These are phyloP conservation scores for Cryoendolithus antarcticus DNA, from an alignment of 2,329 filamentous ascomycete species.

Conservation along the genomic window DNA sequence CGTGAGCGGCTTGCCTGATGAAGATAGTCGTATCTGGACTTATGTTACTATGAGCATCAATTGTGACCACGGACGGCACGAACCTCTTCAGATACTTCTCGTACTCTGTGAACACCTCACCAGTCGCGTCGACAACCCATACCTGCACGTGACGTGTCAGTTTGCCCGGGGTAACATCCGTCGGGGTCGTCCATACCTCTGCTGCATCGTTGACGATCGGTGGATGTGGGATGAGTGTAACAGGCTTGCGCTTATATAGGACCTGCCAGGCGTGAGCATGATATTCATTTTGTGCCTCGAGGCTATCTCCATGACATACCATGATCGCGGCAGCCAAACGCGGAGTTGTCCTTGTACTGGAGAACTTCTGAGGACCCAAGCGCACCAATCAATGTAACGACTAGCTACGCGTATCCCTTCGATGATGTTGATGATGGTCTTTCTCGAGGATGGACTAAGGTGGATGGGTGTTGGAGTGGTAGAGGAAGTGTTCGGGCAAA, in stretches of 20 bases:
- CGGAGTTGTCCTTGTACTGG: too few species aligned
- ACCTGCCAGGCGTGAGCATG: conserved; percentile 45
- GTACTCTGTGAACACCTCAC: conserved; percentile 79
- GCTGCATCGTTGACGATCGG: conserved; percentile 66
- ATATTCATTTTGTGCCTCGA: too few species aligned
- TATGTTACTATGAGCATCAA: too few species aligned
- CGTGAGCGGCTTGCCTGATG: conserved; percentile 53
- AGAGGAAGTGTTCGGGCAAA: too few species aligned
- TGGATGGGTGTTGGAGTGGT: too few species aligned
- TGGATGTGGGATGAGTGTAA: conserved; percentile 64
- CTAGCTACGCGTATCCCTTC: too few species aligned
- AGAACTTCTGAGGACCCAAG: too few species aligned
- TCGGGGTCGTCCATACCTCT: conserved; percentile 46
- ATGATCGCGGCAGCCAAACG: too few species aligned
- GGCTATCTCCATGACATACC: too few species aligned
- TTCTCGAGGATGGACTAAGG: too few species aligned
- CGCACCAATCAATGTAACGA: too few species aligned
- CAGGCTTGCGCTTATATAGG: conserved; percentile 89
- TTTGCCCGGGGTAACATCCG: conserved; percentile 4
- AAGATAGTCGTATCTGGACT: conserved; percentile 74
- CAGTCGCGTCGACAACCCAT: conserved; percentile 82
- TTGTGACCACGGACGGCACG: conserved; percentile 19
- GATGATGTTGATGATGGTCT: too few species aligned
- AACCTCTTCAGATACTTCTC: conserved; percentile 78
- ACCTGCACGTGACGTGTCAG: conserved; percentile 46